These are phyloP conservation scores for Cyberlindnera americana DNA, from an alignment of 805 yeast genomes.

Conservation along the genomic window DNA sequence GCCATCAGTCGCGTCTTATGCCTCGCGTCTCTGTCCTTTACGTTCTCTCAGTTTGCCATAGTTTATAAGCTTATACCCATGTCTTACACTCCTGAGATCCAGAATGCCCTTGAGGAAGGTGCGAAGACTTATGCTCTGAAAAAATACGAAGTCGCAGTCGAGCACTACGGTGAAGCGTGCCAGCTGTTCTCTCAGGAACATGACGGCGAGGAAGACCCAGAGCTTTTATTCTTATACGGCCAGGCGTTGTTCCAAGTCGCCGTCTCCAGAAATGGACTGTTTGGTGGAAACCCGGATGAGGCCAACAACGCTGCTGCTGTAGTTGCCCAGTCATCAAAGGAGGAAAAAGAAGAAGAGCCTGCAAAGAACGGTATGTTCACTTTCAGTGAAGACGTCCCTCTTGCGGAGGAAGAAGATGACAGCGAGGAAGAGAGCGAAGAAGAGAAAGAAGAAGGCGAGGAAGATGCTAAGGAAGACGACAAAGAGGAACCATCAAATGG, in stretches of 20 bases:
- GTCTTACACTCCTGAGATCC: slow-evolving; percentile 39
- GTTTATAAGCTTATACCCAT: no score
- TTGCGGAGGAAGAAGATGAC: slow-evolving; percentile 32
- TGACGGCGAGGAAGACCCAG: slow-evolving; percentile 66
- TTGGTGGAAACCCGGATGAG: slow-evolving; percentile 48
- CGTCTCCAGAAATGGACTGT: slow-evolving; percentile 66
- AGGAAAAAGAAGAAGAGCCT: slow-evolving; percentile 26
- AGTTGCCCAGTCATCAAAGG: slow-evolving; percentile 19
- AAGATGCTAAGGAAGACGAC: slow-evolving; percentile 27
- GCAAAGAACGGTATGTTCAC: slow-evolving; percentile 30
- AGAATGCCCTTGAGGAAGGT: slow-evolving; percentile 54
- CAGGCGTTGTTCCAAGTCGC: slow-evolving; percentile 77
- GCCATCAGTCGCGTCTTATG: no score
- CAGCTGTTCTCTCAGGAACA: slow-evolving; percentile 40
- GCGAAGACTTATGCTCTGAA: slow-evolving; percentile 60
- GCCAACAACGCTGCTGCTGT: slow-evolving; percentile 24
- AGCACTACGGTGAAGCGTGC: slow-evolving; percentile 72
- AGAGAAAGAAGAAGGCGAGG: slow-evolving; percentile 21
- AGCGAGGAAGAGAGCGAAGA: slow-evolving; percentile 17
- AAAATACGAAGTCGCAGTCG: slow-evolving; percentile 65
- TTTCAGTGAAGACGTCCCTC: slow-evolving; percentile 36
- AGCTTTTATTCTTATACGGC: slow-evolving; percentile 72
- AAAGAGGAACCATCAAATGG: slow-evolving; percentile 15
- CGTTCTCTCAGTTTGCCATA: no score
- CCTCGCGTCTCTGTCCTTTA: no score